Percentiles rank a stretch among this genome's conserved stretches.
phyloP scores from a whole-genome alignment of 257 asterid genomes.

The Solanum lycopersicoides region DNA sequence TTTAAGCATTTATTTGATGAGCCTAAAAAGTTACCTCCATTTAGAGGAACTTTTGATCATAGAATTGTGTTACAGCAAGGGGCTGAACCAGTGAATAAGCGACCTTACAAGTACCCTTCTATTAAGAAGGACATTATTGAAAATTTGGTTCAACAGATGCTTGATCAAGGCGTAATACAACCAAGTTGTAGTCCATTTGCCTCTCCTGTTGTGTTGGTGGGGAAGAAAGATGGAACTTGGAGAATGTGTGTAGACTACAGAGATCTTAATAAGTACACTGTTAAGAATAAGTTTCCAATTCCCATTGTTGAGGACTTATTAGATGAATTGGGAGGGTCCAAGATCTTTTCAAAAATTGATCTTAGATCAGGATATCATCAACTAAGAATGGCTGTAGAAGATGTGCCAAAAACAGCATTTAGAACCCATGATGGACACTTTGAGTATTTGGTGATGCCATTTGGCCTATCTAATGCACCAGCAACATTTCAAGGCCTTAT shows the following conservation, averaged over 20 bases:
- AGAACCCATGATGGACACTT: not conserved
- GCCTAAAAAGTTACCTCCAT: not conserved
- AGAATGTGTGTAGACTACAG: not conserved
- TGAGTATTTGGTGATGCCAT: not conserved
- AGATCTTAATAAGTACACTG: not conserved
- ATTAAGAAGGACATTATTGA: not conserved
- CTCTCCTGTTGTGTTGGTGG: not conserved
- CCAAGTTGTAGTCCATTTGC: not conserved
- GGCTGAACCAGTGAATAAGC: not conserved
- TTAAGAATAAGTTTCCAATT: not conserved
- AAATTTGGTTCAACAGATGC: not conserved
- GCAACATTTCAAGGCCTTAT: not conserved
- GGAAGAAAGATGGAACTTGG: not conserved
- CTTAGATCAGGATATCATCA: not conserved
- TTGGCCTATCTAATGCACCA: not conserved
- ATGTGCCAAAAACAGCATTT: too few relatives aligned
- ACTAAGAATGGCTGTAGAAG: not conserved
- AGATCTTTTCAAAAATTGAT: not conserved
- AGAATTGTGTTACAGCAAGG: not conserved
- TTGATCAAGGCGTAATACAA: not conserved
- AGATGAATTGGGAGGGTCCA: not conserved
- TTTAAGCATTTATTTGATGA: not conserved
- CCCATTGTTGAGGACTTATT: not conserved
- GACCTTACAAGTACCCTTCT: not conserved
- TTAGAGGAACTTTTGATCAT: too few relatives aligned